Evolutionary conservation across 192 early-diverging fungal species (phyloP).

Genomic region (Funneliformis mosseae): DNA sequence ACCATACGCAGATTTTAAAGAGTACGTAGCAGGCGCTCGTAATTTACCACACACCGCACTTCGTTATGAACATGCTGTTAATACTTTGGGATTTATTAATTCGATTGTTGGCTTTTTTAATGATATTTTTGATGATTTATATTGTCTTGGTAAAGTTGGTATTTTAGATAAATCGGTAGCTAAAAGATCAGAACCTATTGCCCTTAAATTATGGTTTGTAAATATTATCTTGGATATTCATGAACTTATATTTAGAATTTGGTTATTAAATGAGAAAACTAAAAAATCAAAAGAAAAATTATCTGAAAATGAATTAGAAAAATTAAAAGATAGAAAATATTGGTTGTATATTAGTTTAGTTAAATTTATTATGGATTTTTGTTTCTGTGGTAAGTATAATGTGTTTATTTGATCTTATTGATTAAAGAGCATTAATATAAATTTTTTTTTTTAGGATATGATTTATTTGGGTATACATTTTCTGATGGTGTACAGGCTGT

Average conservation of each 20-base stretch:
- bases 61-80: constrained; percentile 6
- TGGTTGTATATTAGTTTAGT: constrained; percentile 59
- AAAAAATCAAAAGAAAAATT: constrained; percentile 12
- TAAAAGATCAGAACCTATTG: constrained; percentile 59
- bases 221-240: constrained; percentile 69
- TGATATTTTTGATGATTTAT: constrained; percentile 75
- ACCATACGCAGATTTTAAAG: constrained; percentile 59
- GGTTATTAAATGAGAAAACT: constrained; percentile 34
- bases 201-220: constrained; percentile 71
- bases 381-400: constrained; percentile 68
- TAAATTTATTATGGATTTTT: constrained; percentile 70
- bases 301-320: constrained; percentile 34
- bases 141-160: constrained; percentile 72
- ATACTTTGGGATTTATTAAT: constrained; percentile 44
- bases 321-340: constrained; percentile 51
- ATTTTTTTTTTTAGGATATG: constrained; percentile 49
- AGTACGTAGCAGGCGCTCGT: constrained; percentile 15
- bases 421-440: not conserved
- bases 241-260: constrained; percentile 48
- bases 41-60: not conserved
- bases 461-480: constrained; percentile 52
- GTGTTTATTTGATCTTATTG: not conserved
- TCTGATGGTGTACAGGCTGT: constrained; percentile 54
- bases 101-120: constrained; percentile 60
- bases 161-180: constrained; percentile 53